Base-by-base conservation (phyloP, 345 rosid genomes). In the Dipteronia sinensis region DNA sequence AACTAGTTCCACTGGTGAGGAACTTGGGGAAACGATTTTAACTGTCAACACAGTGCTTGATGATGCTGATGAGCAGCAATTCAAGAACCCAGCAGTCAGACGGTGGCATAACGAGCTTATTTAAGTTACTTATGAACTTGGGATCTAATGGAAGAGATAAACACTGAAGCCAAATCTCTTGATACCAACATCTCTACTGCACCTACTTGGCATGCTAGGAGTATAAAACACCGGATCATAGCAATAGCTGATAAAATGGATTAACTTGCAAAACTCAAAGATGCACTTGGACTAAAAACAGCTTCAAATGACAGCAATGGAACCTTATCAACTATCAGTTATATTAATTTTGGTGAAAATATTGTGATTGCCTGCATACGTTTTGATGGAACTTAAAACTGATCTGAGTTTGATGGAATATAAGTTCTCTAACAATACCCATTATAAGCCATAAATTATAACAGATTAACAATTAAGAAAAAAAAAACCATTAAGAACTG, bases 141-240 rank as follows among this genome's bases (percentile, higher is more conserved):
- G 81, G 84, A 84, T 72, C 27, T 84, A 11, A 44, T 81, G 34
- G 84, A 84, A 16, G 82, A 84, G 77, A 75, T 84, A n/a, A 61
- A 75, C 1, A 67, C 62, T 0, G 53, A 71, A 31, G 22, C 8
- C 11, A n/a, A 66, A 10, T 38, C 70, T 19, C 63, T 9, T 9
- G 47, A n/a, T n/a, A 58, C 63, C 11, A 20, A 58, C 20, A 58
- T 58, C 23, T 58, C 63, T 0, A 7, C 63, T 58, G 22, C 25
- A n/a, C 1, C 22, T 10, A 20, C 2, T 58, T 20, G 63, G 63
- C n/a, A 55, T 1, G 20, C 16, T 55, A 16, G 10, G 16, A 8
- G 59, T 44, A 10, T 42, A 65, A 58, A 65, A 22, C 72, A 42
- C 1, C 25, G 72, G 3, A 67, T 67, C 16, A 67, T 67, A 51